Conservation (phyloP, 441 rosid species). For the Corymbia calophylla region DNA sequence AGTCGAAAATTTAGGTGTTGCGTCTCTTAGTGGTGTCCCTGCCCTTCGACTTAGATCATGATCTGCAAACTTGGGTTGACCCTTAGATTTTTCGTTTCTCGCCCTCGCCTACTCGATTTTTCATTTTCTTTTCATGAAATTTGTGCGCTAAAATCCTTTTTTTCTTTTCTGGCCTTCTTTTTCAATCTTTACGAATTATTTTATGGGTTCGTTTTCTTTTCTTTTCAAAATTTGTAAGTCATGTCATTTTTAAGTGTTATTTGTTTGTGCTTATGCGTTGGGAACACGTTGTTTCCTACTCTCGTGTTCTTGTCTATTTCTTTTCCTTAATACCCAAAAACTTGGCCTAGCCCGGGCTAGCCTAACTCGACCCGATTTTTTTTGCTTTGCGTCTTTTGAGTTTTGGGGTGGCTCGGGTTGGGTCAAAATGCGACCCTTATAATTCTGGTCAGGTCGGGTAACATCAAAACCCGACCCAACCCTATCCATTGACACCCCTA, state of each 20-base stretch:
- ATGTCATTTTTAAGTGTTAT: not conserved
- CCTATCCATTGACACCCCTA: no score
- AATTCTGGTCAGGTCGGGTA: no score
- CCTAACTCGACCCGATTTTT: no score
- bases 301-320: no score
- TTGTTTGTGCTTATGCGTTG: not conserved
- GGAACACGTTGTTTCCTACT: not conserved
- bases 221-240: not conserved
- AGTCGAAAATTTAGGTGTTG: no score
- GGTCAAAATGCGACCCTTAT: no score
- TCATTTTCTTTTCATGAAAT: not conserved
- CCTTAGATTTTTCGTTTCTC: not conserved
- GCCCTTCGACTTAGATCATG: not conserved
- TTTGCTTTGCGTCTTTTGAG: no score
- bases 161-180: not conserved
- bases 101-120: fast-evolving
- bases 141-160: not conserved
- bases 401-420: no score
- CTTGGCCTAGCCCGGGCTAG: no score
- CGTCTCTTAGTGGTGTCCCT: not conserved
- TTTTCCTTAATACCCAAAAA: no score
- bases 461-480: no score
- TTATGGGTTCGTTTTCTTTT: not conserved
- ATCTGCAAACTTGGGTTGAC: not conserved
- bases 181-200: not conserved